Evolutionary conservation across 73 alveolate genomes (phyloP).

Genomic region (Symbiodinium pilosum): DNA sequence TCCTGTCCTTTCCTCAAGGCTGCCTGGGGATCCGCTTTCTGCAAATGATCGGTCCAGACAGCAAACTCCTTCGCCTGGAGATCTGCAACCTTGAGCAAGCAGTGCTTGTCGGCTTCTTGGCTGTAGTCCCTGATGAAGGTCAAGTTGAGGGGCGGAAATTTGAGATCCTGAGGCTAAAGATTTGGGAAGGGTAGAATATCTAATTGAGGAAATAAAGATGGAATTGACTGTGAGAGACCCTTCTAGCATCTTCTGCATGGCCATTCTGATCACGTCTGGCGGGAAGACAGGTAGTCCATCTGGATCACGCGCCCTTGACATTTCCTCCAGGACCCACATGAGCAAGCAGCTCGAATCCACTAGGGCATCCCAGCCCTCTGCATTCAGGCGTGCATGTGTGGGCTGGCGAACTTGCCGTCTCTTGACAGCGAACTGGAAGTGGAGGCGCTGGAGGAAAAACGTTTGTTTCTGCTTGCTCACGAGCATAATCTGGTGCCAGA

Average conservation of each 20-base stretch:
- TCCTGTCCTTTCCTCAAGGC: no score
- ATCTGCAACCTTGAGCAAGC: no score
- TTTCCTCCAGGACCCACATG: not conserved
- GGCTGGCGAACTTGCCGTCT: not conserved
- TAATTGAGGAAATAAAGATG: no score
- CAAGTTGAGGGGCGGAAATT: no score
- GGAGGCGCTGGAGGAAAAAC: not conserved
- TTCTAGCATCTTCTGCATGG: not conserved
- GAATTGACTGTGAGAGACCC: not conserved
- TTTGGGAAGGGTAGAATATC: no score
- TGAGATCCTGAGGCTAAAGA: no score
- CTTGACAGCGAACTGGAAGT: not conserved
- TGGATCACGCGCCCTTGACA: not conserved
- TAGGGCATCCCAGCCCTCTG: not conserved
- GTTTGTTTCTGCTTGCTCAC: not conserved
- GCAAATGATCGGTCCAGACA: no score
- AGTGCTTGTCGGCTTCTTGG: no score
- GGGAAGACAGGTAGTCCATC: not conserved
- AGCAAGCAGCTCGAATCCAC: not conserved
- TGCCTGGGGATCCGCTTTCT: no score
- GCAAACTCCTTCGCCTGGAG: no score
- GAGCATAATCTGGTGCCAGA: not conserved
- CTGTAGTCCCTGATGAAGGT: no score
- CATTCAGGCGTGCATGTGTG: not conserved
- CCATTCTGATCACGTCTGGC: not conserved